Base-by-base conservation (phyloP, 176 grass and related monocot species). In the Hordeum vulgare region DNA sequence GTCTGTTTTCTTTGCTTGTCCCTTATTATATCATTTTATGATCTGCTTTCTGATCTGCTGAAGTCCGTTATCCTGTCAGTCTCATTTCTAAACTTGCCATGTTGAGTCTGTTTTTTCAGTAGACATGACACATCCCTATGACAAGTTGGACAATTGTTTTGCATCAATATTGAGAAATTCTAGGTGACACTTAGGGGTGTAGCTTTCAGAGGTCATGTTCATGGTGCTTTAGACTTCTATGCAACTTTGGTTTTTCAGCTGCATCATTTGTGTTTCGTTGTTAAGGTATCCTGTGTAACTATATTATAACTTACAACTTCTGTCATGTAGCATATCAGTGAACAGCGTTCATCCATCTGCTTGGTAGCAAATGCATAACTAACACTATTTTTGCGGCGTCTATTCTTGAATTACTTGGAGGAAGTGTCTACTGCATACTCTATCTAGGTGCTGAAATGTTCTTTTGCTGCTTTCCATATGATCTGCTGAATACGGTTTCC, bases 1-100 rank as follows among this genome's bases (percentile, higher is more conserved):
- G 96, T 93, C 61, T 65, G 31, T 56, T 86, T 84, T 79, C 62
- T 86, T 74, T 74, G 77, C 66, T 73, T 84, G 12, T 62, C 25
- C 29, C 89, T 82, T 65, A 58, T 54, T 89, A 80, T 64, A 76
- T 80, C 47, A 10, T 67, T 85, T 12, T 37, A 17, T 8, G 9
- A 21, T 62, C 77, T 29, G 73, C 63, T 56, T 86, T 58, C 40
- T 73, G 57, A 73, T 85, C 71, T 54, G 28, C 53, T 72, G 9
- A 65, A 81, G n/a, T 58, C 59, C 41, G 28, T 2, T 35, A 27
- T 61, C 44, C 69, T 63, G 41, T 34, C 42, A 47, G 27, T 61
- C 72, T 56, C 27, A 60, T n/a, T 81, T 26, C 81, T 61, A 34
- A 28, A 53, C 24, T 17, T 83, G n/a, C 34, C 6, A 17, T 64